phyloP scores from a whole-genome alignment of 2,329 filamentous ascomycete genomes.

The Berkeleyomyces rouxiae region DNA sequence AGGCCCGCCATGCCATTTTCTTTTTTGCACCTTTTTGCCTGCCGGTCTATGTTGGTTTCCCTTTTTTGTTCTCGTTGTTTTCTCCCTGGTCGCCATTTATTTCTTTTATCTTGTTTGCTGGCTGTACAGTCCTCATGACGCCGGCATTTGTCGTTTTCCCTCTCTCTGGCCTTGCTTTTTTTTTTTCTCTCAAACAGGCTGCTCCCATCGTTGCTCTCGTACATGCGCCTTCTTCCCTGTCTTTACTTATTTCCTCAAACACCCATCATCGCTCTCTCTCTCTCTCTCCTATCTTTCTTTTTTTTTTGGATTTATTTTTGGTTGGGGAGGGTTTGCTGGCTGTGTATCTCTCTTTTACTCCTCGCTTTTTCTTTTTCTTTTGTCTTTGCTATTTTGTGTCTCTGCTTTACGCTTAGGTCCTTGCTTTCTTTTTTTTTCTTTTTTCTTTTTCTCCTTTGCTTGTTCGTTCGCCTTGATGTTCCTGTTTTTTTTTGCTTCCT shows the following conservation, averaged over 20 bases:
- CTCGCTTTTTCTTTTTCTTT: slow-evolving; percentile 5
- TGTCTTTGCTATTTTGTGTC: slow-evolving; percentile 6
- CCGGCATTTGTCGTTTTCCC: too few species aligned
- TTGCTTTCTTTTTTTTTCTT: slow-evolving; percentile 8
- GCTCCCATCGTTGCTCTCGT: not conserved
- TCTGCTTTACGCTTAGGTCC: slow-evolving; percentile 3
- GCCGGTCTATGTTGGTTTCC: not conserved
- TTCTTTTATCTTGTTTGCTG: not conserved
- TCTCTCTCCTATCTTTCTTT: not conserved
- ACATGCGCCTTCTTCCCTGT: not conserved
- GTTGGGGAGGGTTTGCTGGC: slow-evolving; percentile 1
- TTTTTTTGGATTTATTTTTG: not conserved
- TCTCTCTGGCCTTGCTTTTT: not conserved
- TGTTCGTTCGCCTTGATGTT: slow-evolving; percentile 13
- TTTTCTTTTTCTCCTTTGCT: slow-evolving; percentile 13
- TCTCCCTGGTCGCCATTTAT: not conserved
- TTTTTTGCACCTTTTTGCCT: not conserved
- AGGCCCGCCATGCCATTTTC: not conserved
- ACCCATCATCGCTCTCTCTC: too few species aligned
- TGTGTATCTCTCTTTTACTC: slow-evolving; percentile 10
- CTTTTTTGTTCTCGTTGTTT: not conserved
- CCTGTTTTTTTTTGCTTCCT: slow-evolving; percentile 7
- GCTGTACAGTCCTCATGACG: too few species aligned
- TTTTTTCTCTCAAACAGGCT: not conserved
- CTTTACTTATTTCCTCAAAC: not conserved